Evolutionary conservation across 129 eudicot species (phyloP).

Genomic region (Tanacetum coccineum): DNA sequence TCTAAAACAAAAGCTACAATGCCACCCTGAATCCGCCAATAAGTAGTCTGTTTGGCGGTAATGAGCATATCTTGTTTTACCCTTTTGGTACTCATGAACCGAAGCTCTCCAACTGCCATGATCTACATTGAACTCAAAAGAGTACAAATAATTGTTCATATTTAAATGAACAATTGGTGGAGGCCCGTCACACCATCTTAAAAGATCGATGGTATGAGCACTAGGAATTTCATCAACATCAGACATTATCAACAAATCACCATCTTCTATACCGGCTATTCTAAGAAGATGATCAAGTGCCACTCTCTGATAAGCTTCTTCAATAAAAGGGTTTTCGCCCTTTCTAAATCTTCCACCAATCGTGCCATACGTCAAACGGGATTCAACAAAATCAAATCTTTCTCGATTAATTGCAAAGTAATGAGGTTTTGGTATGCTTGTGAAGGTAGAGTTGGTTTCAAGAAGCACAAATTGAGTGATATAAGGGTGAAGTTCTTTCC

Average conservation of each 20-base stretch:
- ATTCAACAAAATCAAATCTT: constrained; percentile 48
- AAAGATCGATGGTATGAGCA: constrained; percentile 60
- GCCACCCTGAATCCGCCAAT: constrained; percentile 76
- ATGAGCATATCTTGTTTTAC: constrained; percentile 65
- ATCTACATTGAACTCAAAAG: constrained; percentile 48
- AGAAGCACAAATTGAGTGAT: constrained; percentile 67
- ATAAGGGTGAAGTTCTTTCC: constrained; percentile 72
- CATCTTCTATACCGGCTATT: constrained; percentile 69
- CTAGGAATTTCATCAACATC: constrained; percentile 83
- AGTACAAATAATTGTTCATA: constrained; percentile 54
- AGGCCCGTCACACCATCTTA: constrained; percentile 70
- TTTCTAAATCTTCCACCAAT: constrained; percentile 59
- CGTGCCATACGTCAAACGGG: constrained; percentile 62
- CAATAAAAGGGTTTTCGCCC: constrained; percentile 76
- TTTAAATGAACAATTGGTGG: constrained; percentile 61
- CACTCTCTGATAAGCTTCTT: constrained; percentile 67
- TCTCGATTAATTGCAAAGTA: constrained; percentile 45
- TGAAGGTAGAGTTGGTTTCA: constrained; percentile 71
- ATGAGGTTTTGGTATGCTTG: constrained; percentile 62
- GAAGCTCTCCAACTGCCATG: constrained; percentile 73
- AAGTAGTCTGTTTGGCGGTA: constrained; percentile 54
- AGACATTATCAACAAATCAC: constrained; percentile 71
- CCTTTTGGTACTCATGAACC: constrained; percentile 51
- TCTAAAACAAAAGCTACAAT: constrained; percentile 72
- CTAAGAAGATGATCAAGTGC: constrained; percentile 64